Evolutionary conservation across 164 flowering plant genomes (phyloP).

Genomic region (Echeveria elegans): DNA sequence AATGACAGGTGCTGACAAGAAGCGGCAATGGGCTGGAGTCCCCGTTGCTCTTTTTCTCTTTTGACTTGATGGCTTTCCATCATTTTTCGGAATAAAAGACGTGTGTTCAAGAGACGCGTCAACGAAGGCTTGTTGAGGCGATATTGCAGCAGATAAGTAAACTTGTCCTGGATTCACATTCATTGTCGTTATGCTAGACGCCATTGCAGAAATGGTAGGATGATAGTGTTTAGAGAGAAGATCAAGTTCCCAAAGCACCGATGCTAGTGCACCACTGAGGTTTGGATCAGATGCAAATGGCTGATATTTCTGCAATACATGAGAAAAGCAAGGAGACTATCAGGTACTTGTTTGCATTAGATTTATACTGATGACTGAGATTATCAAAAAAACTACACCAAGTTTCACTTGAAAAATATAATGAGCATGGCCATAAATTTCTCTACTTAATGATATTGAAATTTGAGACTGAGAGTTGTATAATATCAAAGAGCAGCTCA

Average conservation of each 20-base stretch:
- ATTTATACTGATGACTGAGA: background rate
- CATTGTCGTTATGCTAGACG: conserved; percentile 11
- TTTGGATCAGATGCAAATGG: conserved; percentile 14
- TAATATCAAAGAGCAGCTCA: background rate
- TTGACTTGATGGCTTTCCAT: conserved; percentile 1
- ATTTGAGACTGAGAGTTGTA: background rate
- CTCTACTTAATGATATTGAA: background rate
- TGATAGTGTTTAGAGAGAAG: conserved; percentile 14
- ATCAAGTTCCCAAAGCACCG: conserved; percentile 15
- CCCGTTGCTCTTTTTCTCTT: conserved; percentile 3
- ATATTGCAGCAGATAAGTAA: conserved; percentile 5
- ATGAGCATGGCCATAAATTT: background rate
- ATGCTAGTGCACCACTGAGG: conserved; percentile 14
- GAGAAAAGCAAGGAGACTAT: background rate
- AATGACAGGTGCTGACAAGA: background rate
- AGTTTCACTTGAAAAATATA: background rate
- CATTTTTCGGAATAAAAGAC: background rate
- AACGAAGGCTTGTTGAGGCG: conserved; percentile 9
- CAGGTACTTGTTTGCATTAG: background rate
- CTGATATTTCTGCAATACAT: conserved; percentile 11
- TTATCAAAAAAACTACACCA: too few relatives aligned
- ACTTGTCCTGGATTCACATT: background rate
- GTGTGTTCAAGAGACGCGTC: conserved; percentile 1
- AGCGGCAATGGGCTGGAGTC: background rate
- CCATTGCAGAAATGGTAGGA: conserved; percentile 11